Conservation (phyloP, 2,329 filamentous ascomycete genomes). For the Pseudofabraea citricarpa region DNA sequence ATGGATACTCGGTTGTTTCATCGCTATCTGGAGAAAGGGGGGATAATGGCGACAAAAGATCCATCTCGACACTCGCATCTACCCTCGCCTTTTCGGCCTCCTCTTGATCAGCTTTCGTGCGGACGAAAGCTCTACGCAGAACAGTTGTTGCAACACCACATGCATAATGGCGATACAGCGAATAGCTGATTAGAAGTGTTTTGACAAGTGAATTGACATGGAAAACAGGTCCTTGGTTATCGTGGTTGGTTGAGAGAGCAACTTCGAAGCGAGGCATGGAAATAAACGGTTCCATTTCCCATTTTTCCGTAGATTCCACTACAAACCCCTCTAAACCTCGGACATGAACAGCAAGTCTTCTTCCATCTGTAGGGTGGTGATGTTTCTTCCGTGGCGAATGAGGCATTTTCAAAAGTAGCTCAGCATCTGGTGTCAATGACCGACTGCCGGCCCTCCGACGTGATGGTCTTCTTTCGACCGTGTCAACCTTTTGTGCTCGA, state of each 20-base stretch:
- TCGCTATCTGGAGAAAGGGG: slow-evolving; percentile 17
- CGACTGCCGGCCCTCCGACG: slow-evolving; percentile 73
- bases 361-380: slow-evolving; percentile 61
- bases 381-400: slow-evolving; percentile 48
- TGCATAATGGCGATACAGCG: slow-evolving; percentile 88
- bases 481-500: slow-evolving; percentile 71
- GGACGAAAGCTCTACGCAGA: slow-evolving; percentile 64
- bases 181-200: slow-evolving; percentile 80
- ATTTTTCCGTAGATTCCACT: slow-evolving; percentile 78
- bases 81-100: slow-evolving; percentile 33
- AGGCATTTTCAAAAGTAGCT: slow-evolving; percentile 49
- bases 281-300: slow-evolving; percentile 82
- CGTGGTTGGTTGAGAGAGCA: slow-evolving; percentile 77
- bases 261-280: slow-evolving; percentile 84
- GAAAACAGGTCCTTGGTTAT: slow-evolving; percentile 81
- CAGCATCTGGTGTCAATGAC: slow-evolving; percentile 62
- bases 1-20: slow-evolving; percentile 21
- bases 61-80: slow-evolving; percentile 10
- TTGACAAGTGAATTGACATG: slow-evolving; percentile 80
- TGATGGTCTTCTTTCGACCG: slow-evolving; percentile 48
- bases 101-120: slow-evolving; percentile 40
- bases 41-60: slow-evolving; percentile 16
- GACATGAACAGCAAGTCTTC: slow-evolving; percentile 74
- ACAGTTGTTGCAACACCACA: slow-evolving; percentile 77
- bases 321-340: slow-evolving; percentile 86